These are phyloP conservation scores for Davidsoniella virescens DNA, from an alignment of 2,329 filamentous ascomycete genomes.

Conservation along the genomic window DNA sequence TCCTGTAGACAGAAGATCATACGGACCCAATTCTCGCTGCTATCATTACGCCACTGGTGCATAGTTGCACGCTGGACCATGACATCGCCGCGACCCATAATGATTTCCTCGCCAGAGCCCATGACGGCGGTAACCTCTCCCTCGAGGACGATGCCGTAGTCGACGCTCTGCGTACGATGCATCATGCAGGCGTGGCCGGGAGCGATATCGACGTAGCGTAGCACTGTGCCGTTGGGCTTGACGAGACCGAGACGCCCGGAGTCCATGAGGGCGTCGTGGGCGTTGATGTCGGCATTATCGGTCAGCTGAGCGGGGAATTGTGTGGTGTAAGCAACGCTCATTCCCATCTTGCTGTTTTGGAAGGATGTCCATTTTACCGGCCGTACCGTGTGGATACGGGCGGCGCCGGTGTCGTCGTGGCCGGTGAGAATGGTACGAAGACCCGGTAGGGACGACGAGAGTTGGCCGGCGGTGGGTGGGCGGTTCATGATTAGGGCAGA, in stretches of 20 bases:
- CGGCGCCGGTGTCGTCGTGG: slow-evolving; percentile 11
- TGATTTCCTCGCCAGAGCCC: slow-evolving; percentile 31
- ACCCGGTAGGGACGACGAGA: slow-evolving; percentile 10
- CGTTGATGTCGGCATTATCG: slow-evolving; percentile 24
- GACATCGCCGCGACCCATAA: slow-evolving; percentile 35
- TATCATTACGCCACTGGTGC: slow-evolving; percentile 36
- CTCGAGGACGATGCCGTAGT: slow-evolving; percentile 39
- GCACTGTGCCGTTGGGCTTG: slow-evolving; percentile 25
- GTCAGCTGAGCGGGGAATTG: slow-evolving; percentile 25
- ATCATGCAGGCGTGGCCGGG: slow-evolving; percentile 25
- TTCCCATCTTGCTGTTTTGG: slow-evolving; percentile 21
- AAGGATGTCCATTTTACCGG: slow-evolving; percentile 15
- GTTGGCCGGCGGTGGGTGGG: slow-evolving; percentile 8
- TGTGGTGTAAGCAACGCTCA: slow-evolving; percentile 28
- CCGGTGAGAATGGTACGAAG: slow-evolving; percentile 12
- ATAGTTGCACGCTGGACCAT: slow-evolving; percentile 38
- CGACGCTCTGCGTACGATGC: slow-evolving; percentile 37
- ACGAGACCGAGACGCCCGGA: slow-evolving; percentile 18
- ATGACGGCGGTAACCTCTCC: slow-evolving; percentile 35
- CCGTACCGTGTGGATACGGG: slow-evolving; percentile 14
- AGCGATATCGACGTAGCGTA: slow-evolving; percentile 32
- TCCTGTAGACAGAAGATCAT: slow-evolving; percentile 29
- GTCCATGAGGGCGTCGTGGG: slow-evolving; percentile 21
- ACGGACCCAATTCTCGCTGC: slow-evolving; percentile 29
- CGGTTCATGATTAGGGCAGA: slow-evolving; percentile 3